Conservation (phyloP, 331 rosid genomes). For the Quercus phellos region DNA sequence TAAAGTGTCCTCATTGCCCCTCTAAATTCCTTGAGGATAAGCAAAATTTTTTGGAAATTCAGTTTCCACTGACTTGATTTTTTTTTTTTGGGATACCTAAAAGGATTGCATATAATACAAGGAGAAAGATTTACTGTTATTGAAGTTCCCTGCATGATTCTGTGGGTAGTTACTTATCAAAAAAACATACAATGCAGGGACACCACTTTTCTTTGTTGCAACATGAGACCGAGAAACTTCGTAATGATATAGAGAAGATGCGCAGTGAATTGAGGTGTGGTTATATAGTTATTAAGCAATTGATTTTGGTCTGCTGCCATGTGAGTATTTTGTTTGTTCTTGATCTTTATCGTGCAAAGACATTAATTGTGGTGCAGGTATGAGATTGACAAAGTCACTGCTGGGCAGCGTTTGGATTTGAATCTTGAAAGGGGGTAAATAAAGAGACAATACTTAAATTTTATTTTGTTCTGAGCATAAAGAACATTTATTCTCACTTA, state of each 20-base stretch:
- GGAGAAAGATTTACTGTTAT: background rate
- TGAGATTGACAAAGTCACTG: conserved; percentile 89
- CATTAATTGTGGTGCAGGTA: conserved; percentile 50
- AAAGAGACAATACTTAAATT: background rate
- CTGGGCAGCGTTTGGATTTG: conserved; percentile 93
- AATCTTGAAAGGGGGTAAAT: conserved; percentile 94
- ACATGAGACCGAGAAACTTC: conserved; percentile 87
- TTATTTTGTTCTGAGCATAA: background rate
- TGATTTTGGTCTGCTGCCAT: conserved; percentile 13
- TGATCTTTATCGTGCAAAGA: conserved; percentile 13
- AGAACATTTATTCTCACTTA: conserved; percentile 10
- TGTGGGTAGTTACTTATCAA: background rate
- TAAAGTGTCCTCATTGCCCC: background rate
- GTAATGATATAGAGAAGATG: conserved; percentile 93
- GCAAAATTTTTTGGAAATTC: background rate
- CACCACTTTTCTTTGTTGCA: conserved; percentile 88
- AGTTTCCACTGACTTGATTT: background rate
- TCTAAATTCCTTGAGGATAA: background rate
- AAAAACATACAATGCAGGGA: conserved; percentile 50
- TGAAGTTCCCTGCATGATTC: conserved; percentile 11
- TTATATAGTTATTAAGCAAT: background rate
- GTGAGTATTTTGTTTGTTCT: background rate
- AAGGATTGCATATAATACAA: background rate
- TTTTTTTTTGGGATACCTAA: background rate
- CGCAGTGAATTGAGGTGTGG: conserved; percentile 82